phyloP scores from a whole-genome alignment of 306 rosid species.

The Lathyrus tuberosus region DNA sequence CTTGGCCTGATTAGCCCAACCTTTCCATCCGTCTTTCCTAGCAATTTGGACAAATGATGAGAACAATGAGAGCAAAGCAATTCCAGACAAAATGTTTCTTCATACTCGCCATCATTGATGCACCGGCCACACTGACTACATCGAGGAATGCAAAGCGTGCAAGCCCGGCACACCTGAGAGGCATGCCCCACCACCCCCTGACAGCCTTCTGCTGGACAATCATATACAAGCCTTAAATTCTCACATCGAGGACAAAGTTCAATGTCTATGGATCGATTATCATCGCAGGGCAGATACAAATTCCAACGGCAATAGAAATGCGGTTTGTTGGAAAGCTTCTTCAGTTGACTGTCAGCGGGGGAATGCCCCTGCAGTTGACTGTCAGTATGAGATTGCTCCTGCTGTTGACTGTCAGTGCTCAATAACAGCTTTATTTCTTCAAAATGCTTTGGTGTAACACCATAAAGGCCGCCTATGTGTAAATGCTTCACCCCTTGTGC shows the following conservation, averaged over 20 bases:
- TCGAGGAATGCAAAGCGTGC: conserved; percentile 77
- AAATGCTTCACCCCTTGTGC: conserved; percentile 68
- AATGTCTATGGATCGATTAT: conserved; percentile 71
- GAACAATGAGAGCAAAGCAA: conserved; percentile 72
- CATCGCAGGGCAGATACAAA: conserved; percentile 68
- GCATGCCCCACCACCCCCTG: conserved; percentile 52
- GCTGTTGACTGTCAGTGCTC: conserved; percentile 43
- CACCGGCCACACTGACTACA: conserved; percentile 86
- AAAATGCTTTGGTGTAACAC: conserved; percentile 68
- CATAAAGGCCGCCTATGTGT: conserved; percentile 85
- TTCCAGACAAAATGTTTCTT: conserved; percentile 88
- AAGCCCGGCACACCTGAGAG: conserved; percentile 69
- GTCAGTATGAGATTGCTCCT: not conserved
- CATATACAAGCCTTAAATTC: conserved; percentile 80
- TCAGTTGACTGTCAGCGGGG: conserved; percentile 52
- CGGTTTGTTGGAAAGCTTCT: conserved; percentile 58
- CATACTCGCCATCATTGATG: conserved; percentile 74
- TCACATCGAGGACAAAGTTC: conserved; percentile 85
- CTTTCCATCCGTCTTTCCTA: conserved; percentile 47
- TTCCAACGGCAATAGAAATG: conserved; percentile 68
- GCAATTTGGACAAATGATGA: conserved; percentile 43
- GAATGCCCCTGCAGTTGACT: conserved; percentile 50
- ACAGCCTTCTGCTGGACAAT: conserved; percentile 81
- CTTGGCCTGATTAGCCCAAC: conserved; percentile 35
- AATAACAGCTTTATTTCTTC: conserved; percentile 71